Evolutionary conservation across 768 basidiomycete genomes (phyloP), one percentile per base, ranked within the genome.

Genomic region (Russula ochroleuca): DNA sequence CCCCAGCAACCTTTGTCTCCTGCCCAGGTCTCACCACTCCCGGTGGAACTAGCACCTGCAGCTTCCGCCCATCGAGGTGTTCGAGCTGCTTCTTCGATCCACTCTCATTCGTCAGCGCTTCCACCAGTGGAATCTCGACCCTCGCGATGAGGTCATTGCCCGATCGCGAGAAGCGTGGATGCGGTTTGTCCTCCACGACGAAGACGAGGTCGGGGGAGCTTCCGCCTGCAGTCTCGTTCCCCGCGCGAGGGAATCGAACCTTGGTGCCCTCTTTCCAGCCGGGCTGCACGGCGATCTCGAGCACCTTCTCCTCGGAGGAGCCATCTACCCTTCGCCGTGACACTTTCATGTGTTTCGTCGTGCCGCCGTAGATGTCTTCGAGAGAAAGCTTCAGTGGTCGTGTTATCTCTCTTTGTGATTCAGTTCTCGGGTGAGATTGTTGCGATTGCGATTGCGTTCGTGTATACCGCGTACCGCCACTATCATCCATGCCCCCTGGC

Each of bases 251-350:
- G 75, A 95, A 98, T 47, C 92, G 86, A 63, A 98, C 83, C 77
- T 96, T 97, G 19, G 96, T 98, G 0, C 96, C 96, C 65, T 85
- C 84, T 81, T 98, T 98, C 94, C 94, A 98, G 0, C 96, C 96
- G 0, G 95, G 92, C 67, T 82, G 81, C 25, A 92, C 80, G 38
- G 81, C 78, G 70, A 93, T 86, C 70, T 93, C 92, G 58, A 93
- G 83, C 7, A 92, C 84, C 73, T 91, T 92, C 67, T 94, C 92
- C 74, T 97, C 92, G 19, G 85, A 85, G 19, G 78, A 75, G 1
- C 95, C 92, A 57, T 82, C 79, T n/a, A 86, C 74, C 50, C 88
- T 75, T 68, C 83, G 82, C 57, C 94, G 85, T 8, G 86, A 85
- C 61, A 98, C 85, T 73, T 93, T 94, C 57, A 99, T 82, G 69